Evolutionary conservation across 305 asterid species (phyloP).

Genomic region (Ajuga reptans): DNA sequence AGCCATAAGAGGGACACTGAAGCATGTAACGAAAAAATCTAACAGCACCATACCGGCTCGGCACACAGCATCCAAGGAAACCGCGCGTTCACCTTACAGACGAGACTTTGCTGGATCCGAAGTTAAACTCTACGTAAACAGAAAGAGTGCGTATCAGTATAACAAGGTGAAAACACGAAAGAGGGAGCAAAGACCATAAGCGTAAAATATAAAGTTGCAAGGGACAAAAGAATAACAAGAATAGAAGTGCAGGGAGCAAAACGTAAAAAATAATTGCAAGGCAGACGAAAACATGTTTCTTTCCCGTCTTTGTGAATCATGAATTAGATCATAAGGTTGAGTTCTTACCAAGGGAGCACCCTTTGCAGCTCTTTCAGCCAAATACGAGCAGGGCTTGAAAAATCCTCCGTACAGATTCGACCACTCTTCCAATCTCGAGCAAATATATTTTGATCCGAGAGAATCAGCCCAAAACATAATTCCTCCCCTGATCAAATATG

Average conservation of each 20-base stretch:
- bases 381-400: constrained; percentile 88
- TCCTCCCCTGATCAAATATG: constrained; percentile 61
- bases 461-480: constrained; percentile 89
- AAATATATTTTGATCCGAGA: constrained; percentile 73
- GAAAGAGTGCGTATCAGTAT: not conserved
- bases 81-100: constrained; percentile 24
- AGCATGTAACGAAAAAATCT: not conserved
- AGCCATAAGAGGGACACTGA: not conserved
- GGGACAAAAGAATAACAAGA: not conserved
- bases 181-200: not conserved
- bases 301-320: not conserved
- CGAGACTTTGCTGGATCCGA: constrained; percentile 38
- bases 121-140: constrained; percentile 30
- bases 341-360: constrained; percentile 74
- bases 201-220: not conserved
- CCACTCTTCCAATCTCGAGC: constrained; percentile 78
- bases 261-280: too few species aligned
- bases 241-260: not conserved
- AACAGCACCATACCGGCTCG: not conserved
- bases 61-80: not conserved
- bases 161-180: not conserved
- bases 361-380: constrained; percentile 76
- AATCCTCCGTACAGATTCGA: constrained; percentile 60
- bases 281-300: not conserved
- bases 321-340: not conserved